Evolutionary conservation across 441 rosid genomes (phyloP).

Genomic region (Croton laevigatus): DNA sequence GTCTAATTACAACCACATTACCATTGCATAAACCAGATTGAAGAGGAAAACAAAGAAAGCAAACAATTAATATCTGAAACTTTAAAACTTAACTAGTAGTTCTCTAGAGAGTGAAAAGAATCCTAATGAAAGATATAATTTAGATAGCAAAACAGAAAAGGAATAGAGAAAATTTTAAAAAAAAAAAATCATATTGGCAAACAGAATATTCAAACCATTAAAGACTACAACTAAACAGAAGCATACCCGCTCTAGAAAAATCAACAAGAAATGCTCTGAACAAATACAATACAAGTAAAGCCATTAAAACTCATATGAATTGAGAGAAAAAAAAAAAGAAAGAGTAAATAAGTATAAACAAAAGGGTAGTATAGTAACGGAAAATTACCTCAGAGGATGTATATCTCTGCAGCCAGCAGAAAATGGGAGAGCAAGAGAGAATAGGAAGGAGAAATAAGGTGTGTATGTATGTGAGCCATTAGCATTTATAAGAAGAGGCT

Average conservation of each 20-base stretch:
- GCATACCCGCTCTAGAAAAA: constrained; percentile 6
- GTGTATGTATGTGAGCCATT: neutral
- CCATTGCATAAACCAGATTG: neutral
- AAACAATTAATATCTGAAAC: no score
- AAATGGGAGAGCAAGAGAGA: neutral
- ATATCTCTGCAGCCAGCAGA: neutral
- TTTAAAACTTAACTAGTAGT: neutral
- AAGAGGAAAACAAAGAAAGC: neutral
- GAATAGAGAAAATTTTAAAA: neutral
- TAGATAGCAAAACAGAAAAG: neutral
- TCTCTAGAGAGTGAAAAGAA: neutral
- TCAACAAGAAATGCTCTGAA: neutral
- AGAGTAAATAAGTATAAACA: neutral
- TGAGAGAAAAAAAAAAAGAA: neutral
- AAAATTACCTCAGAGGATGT: neutral
- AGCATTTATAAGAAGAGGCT: neutral
- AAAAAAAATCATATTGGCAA: neutral
- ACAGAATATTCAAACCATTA: neutral
- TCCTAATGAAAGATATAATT: neutral
- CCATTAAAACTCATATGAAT: neutral
- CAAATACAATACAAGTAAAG: neutral
- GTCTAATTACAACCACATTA: constrained; percentile 1
- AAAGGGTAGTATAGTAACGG: neutral
- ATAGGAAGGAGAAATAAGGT: constrained; percentile 2
- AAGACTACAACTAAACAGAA: neutral